Percentiles rank a stretch among this genome's conserved stretches.
Evolutionary conservation across 2,329 filamentous ascomycete genomes (phyloP).

Genomic region (Ramularia endophylla): DNA sequence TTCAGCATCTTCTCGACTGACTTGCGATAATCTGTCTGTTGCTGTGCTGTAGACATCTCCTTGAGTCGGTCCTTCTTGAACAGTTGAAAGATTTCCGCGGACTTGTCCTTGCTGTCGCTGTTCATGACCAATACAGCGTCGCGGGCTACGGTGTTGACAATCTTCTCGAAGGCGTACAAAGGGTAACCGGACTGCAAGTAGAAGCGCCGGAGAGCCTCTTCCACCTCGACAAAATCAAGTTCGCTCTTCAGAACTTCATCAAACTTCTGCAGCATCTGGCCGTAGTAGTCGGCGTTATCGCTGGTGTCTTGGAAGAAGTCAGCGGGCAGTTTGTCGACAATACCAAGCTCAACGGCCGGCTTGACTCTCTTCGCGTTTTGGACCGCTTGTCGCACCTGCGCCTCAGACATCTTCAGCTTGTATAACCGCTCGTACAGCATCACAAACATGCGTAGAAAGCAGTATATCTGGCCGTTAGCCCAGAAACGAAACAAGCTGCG

Average conservation of each 20-base stretch:
- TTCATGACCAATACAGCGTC: constrained; percentile 79
- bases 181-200: constrained; percentile 90
- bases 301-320: constrained; percentile 68
- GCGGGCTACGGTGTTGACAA: constrained; percentile 74
- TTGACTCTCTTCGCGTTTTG: constrained; percentile 67
- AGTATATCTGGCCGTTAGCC: constrained; percentile 83
- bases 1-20: constrained; percentile 89
- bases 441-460: constrained; percentile 91
- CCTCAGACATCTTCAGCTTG: constrained; percentile 74
- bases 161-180: constrained; percentile 85
- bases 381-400: constrained; percentile 67
- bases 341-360: constrained; percentile 74
- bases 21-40: constrained; percentile 84
- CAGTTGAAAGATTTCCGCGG: constrained; percentile 78
- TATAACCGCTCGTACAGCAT: constrained; percentile 80
- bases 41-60: constrained; percentile 81
- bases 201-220: constrained; percentile 85
- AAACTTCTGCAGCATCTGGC: constrained; percentile 75
- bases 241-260: constrained; percentile 81
- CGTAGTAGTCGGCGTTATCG: constrained; percentile 69
- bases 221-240: constrained; percentile 74
- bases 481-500: constrained; percentile 85
- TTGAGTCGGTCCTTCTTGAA: constrained; percentile 77
- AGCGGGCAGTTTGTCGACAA: constrained; percentile 67
- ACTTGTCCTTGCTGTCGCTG: constrained; percentile 87